phyloP scores from a whole-genome alignment of 768 basidiomycete genomes.

The Hydnomerulius pinastri region DNA sequence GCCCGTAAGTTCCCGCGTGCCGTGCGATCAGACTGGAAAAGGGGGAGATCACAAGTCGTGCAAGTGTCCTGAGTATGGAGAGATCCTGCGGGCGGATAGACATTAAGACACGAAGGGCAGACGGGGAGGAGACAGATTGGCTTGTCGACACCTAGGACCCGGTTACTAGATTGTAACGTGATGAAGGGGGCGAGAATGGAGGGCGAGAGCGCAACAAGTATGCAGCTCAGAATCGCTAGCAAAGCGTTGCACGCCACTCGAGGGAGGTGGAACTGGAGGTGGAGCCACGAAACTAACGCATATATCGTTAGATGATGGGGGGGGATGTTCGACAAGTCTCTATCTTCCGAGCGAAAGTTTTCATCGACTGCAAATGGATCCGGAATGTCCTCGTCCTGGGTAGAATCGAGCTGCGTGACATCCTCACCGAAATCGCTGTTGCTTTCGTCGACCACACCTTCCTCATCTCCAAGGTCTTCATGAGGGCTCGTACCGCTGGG shows the following conservation, averaged over 20 bases:
- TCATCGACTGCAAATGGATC: not conserved
- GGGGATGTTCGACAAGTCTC: conserved; percentile 19
- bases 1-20: not conserved
- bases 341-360: conserved; percentile 6
- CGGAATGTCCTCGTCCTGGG: not conserved
- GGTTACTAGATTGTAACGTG: conserved; percentile 22
- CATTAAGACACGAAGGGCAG: conserved; percentile 22
- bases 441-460: not conserved
- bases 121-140: conserved; percentile 19
- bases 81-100: conserved; percentile 10
- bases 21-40: not conserved
- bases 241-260: conserved; percentile 28
- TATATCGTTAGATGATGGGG: conserved; percentile 25
- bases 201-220: conserved; percentile 7
- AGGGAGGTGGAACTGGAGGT: conserved; percentile 27
- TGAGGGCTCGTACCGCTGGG: not conserved
- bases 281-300: conserved; percentile 27
- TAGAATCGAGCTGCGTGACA: not conserved
- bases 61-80: conserved; percentile 3
- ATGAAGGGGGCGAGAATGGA: conserved; percentile 12
- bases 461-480: not conserved
- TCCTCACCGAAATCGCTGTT: not conserved
- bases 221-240: conserved; percentile 14
- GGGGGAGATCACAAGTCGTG: not conserved
- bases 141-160: conserved; percentile 16